Evolutionary conservation across 2,329 filamentous ascomycete genomes (phyloP).

Genomic region (Diaporthe humulicola): DNA sequence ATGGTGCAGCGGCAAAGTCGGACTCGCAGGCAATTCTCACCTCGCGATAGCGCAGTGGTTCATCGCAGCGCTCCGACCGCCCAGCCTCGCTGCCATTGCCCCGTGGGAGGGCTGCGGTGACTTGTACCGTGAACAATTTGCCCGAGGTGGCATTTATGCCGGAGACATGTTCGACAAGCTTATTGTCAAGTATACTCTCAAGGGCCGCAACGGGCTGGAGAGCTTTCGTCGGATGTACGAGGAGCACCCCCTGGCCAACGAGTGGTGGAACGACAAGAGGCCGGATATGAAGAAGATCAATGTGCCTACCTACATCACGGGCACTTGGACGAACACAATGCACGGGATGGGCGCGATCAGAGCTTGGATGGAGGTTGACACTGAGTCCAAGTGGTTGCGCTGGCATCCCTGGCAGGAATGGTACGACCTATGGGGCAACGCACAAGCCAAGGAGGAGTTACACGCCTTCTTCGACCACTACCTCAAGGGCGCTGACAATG

Average conservation of each 20-base stretch:
- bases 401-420: constrained; percentile 57
- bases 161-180: constrained; percentile 56
- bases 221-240: constrained; percentile 58
- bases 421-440: constrained; percentile 56
- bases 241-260: constrained; percentile 49
- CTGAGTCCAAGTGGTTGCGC: constrained; percentile 56
- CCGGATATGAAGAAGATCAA: constrained; percentile 52
- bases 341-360: constrained; percentile 53
- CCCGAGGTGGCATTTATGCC: constrained; percentile 55
- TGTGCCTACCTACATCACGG: constrained; percentile 51
- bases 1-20: constrained; percentile 50
- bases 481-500: constrained; percentile 57
- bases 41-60: constrained; percentile 42
- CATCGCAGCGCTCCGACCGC: constrained; percentile 39
- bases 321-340: constrained; percentile 49
- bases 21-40: constrained; percentile 50
- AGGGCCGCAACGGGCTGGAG: constrained; percentile 51
- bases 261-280: constrained; percentile 54
- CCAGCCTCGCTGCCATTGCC: constrained; percentile 38
- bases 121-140: constrained; percentile 60
- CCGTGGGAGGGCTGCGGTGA: constrained; percentile 61
- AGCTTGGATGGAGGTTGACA: constrained; percentile 51
- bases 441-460: constrained; percentile 52
- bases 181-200: constrained; percentile 54
- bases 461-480: constrained; percentile 59